Conservation (phyloP, 805 yeast species). For the Ogataea pignaliae region DNA sequence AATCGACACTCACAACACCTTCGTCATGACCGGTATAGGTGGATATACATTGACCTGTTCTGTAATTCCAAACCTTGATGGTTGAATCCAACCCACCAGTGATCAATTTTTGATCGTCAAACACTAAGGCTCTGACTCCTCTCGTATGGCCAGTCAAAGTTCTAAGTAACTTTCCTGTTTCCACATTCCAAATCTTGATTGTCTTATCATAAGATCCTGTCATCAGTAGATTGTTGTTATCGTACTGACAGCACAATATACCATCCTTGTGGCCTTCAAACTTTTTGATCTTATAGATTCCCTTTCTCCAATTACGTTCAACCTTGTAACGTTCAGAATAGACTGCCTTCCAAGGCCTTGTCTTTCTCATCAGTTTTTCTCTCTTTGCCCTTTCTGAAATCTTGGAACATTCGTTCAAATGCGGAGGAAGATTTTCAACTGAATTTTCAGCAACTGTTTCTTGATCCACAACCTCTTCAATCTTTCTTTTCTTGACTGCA, state of each 20-base stretch:
- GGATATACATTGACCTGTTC: constrained; percentile 89
- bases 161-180: constrained; percentile 68
- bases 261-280: constrained; percentile 86
- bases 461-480: constrained; percentile 20
- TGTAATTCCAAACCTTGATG: constrained; percentile 93
- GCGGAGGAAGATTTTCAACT: constrained; percentile 21
- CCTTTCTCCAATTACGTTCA: constrained; percentile 93
- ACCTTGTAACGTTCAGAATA: constrained; percentile 87
- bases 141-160: constrained; percentile 85
- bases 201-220: constrained; percentile 92
- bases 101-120: constrained; percentile 84
- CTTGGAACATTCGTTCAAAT: constrained; percentile 15
- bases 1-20: constrained; percentile 81
- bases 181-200: constrained; percentile 89
- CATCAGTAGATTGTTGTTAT: constrained; percentile 66
- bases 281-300: constrained; percentile 56
- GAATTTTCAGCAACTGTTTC: constrained; percentile 7
- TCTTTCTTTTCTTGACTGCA: constrained; percentile 18
- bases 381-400: constrained; percentile 6
- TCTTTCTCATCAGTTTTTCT: constrained; percentile 31
- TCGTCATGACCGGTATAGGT: constrained; percentile 92
- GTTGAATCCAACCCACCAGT: constrained; percentile 91
- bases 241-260: constrained; percentile 81
- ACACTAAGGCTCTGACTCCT: constrained; percentile 80
- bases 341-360: constrained; percentile 93